These are phyloP conservation scores for Carex scoparia DNA, from an alignment of 176 grass and related monocot species.

Conservation along the genomic window DNA sequence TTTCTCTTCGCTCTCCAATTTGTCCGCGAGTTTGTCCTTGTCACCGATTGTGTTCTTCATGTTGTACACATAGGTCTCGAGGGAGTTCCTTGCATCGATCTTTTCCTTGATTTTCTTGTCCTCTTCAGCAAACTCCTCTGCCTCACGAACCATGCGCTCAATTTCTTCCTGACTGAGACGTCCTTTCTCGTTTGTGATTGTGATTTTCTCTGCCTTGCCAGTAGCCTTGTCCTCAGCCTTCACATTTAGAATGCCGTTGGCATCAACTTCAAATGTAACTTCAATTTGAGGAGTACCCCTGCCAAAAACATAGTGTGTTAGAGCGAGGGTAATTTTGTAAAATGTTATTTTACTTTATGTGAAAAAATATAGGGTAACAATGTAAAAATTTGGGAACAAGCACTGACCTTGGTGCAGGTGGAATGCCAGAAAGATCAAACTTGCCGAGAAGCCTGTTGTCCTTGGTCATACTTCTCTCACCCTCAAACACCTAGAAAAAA, in stretches of 20 bases:
- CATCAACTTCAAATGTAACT: slow-evolving; percentile 52
- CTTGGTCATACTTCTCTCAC: slow-evolving; percentile 63
- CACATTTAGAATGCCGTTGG: slow-evolving; percentile 46
- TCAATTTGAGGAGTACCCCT: slow-evolving; percentile 54
- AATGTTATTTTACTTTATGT: not conserved
- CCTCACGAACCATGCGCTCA: slow-evolving; percentile 45
- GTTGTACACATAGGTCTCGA: slow-evolving; percentile 53
- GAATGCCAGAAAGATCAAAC: slow-evolving; percentile 59
- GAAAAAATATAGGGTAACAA: not conserved
- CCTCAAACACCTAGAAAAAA: slow-evolving; percentile 44
- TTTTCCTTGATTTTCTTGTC: slow-evolving; percentile 48
- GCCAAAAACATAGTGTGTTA: not conserved
- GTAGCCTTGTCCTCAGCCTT: slow-evolving; percentile 52
- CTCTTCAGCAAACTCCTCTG: slow-evolving; percentile 50
- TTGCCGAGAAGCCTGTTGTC: slow-evolving; percentile 51
- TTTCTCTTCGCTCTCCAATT: slow-evolving; percentile 47
- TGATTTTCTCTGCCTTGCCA: slow-evolving; percentile 49
- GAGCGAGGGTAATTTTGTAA: not conserved
- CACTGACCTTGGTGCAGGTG: slow-evolving; percentile 43
- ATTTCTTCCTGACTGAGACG: slow-evolving; percentile 53
- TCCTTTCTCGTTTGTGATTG: slow-evolving; percentile 51
- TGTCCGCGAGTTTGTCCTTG: slow-evolving; percentile 48
- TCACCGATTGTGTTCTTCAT: slow-evolving; percentile 45
- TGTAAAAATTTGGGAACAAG: not conserved
- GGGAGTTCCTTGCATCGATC: slow-evolving; percentile 42